Evolutionary conservation across 345 rosid species (phyloP).

Genomic region (Erysimum cheiranthoides): DNA sequence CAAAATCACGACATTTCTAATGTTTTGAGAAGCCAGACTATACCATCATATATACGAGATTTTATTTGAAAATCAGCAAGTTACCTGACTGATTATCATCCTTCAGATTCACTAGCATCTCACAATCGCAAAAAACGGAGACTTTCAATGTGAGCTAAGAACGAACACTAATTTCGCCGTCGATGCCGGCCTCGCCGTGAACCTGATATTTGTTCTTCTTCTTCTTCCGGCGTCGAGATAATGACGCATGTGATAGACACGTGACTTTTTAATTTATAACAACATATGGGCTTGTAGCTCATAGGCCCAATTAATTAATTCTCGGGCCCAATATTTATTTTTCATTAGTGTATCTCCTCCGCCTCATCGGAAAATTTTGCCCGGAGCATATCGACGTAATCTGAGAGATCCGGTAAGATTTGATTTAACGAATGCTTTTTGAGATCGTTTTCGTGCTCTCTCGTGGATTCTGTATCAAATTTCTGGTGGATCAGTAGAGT

Average conservation of each 20-base stretch:
- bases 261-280: constrained; percentile 21
- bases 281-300: constrained; percentile 8
- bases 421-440: neutral
- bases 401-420: constrained; percentile 17
- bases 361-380: constrained; percentile 26
- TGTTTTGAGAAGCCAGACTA: neutral
- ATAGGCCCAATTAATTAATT: neutral
- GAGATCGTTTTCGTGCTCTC: neutral
- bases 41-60: neutral
- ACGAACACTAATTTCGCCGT: constrained; percentile 10
- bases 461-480: neutral
- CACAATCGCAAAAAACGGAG: constrained; percentile 5
- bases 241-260: constrained; percentile 27
- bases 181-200: constrained; percentile 31
- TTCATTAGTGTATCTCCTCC: neutral
- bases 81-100: constrained; percentile 35
- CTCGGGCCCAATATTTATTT: neutral
- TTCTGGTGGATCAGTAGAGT: constrained; percentile 16
- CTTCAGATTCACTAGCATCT: constrained; percentile 32
- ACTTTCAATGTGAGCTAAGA: neutral
- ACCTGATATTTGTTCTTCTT: neutral
- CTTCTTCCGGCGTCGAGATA: neutral
- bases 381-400: constrained; percentile 30
- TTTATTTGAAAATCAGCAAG: neutral
- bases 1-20: neutral